Evolutionary conservation across 1,284 basidiomycete genomes (phyloP).

Genomic region (Puccinia hordei): DNA sequence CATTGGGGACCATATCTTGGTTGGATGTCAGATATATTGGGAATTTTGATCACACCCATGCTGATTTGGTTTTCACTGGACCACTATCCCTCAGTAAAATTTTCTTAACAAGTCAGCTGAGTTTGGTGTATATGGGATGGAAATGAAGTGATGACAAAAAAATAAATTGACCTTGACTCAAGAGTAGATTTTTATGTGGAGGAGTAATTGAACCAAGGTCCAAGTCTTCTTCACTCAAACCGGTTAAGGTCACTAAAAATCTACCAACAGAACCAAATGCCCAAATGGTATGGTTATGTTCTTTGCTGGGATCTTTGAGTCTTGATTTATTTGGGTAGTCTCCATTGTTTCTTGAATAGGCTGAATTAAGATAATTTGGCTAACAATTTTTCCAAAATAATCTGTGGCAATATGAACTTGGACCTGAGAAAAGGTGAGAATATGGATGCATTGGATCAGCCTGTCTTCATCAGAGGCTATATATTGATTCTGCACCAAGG

Average conservation of each 20-base stretch:
- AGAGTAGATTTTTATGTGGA: neutral
- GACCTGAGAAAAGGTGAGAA: neutral
- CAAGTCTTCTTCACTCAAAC: neutral
- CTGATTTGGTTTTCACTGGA: neutral
- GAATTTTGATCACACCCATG: neutral
- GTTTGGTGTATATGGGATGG: neutral
- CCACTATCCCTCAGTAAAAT: neutral
- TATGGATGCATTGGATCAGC: neutral
- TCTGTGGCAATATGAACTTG: neutral
- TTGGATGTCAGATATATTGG: neutral
- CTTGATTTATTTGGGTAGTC: neutral
- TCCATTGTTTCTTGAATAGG: constrained; percentile 4
- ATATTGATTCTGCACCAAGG: neutral
- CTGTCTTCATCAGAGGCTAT: neutral
- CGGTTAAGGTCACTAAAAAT: neutral
- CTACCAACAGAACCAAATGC: neutral
- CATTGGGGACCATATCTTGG: neutral
- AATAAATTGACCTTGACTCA: neutral
- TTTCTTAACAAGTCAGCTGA: neutral
- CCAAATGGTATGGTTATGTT: constrained; percentile 5
- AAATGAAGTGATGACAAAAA: constrained; percentile 3
- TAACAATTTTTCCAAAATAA: neutral
- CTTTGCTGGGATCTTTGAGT: neutral
- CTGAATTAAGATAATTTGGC: neutral
- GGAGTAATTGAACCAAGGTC: neutral